Base-by-base conservation (phyloP, 768 basidiomycete genomes). In the Rhizopogon vinicolor region DNA sequence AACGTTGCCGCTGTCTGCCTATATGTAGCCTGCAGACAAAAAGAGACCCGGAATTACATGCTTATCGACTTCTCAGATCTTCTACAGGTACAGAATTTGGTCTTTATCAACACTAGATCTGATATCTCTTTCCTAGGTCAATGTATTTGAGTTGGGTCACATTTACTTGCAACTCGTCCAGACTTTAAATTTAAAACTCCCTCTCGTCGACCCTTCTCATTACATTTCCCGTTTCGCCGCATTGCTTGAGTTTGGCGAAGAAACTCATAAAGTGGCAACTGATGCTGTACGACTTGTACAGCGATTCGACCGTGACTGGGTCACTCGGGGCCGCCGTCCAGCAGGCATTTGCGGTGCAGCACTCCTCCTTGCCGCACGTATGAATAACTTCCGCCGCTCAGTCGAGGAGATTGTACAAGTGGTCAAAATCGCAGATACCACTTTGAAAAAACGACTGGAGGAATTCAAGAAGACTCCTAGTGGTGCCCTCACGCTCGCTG, bases 21-120 rank as follows among this genome's bases (percentile, higher is more conserved):
- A 44, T 98, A 99, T 66, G 84, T 96, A 42, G 92, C 94, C 3
- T 96, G 94, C 67, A 73, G 96, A 57, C 87, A 94, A 71, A 90
- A 89, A 63, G 91, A 96, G 71, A 93, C 91, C 0, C 75, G 88
- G 51, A 92, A 87, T 54, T 91, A 95, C 69, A 98, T 98, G 97
- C 83, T 99, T 25, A 98, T 99, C 59, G 97, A 99, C 73, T 98
- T 99, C 64, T 93, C 93, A n/a, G 96, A 98, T 67, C 77, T 95
- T 41, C 81, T 99, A 3, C 89, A 93, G 76, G 95, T 89, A 61
- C 58, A 13, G 3, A 53, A 25, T 14, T 28, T 7, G 39, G 41
- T 16, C 5, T 22, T 12, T 39, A 37, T 35, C 19, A 1, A 22
- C 9, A 14, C 19, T 29, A 44, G 22, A 16, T 55, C 29, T 28